Evolutionary conservation across 441 rosid species (phyloP).

Genomic region (Erysimum cheiri): DNA sequence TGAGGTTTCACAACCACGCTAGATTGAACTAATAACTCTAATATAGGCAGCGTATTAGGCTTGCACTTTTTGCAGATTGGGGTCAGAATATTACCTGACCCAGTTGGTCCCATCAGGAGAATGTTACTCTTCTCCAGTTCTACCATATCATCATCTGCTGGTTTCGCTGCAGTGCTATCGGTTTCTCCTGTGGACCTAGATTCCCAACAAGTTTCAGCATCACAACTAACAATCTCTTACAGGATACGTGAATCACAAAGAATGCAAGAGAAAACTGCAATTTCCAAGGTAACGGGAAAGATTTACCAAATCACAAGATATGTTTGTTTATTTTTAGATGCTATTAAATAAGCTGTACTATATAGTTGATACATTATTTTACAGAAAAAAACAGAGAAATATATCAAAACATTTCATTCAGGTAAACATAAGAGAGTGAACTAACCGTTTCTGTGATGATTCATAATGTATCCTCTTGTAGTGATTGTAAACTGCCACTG

Average conservation of each 20-base stretch:
- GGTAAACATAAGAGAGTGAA: constrained; percentile 22
- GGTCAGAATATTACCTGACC: constrained; percentile 74
- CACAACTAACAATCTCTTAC: constrained; percentile 42
- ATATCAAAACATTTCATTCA: background rate
- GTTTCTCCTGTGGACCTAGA: constrained; percentile 78
- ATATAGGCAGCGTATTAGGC: constrained; percentile 6
- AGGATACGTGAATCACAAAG: constrained; percentile 16
- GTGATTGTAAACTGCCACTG: constrained; percentile 97
- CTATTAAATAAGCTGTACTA: background rate
- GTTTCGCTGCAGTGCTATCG: constrained; percentile 46
- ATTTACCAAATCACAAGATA: constrained; percentile 23
- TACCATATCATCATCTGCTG: constrained; percentile 72
- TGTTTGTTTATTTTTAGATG: constrained; percentile 10
- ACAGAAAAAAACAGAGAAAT: background rate
- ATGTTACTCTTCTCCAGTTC: constrained; percentile 99
- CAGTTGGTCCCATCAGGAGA: constrained; percentile 98
- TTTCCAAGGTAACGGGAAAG: background rate
- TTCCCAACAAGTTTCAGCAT: constrained; percentile 48
- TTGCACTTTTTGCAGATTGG: background rate
- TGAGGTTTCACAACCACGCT: background rate
- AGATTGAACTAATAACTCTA: background rate
- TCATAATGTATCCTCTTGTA: constrained; percentile 85
- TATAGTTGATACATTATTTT: background rate
- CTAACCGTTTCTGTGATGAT: constrained; percentile 71
- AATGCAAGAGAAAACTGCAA: background rate